Evolutionary conservation across 352 stramenopile genomes (phyloP).

Genomic region (Blastocystis sp.): DNA sequence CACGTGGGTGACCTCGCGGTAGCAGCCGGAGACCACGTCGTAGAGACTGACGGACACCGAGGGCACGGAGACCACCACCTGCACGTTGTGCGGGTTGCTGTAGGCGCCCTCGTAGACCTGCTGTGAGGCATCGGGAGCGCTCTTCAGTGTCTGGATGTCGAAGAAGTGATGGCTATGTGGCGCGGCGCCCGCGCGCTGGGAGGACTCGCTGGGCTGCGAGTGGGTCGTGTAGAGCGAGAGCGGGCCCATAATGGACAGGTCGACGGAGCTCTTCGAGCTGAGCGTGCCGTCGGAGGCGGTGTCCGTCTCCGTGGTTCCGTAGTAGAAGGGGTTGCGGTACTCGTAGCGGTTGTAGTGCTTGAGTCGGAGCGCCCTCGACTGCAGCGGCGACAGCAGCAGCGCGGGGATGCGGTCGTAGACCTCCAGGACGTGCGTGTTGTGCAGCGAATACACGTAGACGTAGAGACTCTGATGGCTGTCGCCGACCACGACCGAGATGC

Average conservation of each 20-base stretch:
- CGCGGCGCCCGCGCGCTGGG: neutral
- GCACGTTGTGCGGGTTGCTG: neutral
- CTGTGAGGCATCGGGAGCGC: neutral
- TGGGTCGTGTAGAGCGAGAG: neutral
- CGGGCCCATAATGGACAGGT: too few species aligned
- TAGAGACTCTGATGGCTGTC: neutral
- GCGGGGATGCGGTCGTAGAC: constrained; percentile 16
- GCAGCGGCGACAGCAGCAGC: constrained; percentile 18
- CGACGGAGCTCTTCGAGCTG: neutral
- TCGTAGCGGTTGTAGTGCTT: neutral
- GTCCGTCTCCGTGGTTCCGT: neutral
- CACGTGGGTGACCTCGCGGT: neutral
- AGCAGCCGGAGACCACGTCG: constrained; percentile 1
- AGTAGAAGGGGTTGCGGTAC: neutral
- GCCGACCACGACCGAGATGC: neutral
- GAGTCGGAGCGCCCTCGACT: neutral
- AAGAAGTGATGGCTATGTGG: constrained; percentile 19
- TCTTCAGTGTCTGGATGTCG: neutral
- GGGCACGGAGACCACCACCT: neutral
- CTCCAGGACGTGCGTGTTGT: constrained; percentile 15
- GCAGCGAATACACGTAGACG: constrained; percentile 10
- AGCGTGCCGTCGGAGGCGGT: neutral
- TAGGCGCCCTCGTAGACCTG: neutral
- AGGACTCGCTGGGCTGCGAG: neutral
- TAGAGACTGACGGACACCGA: constrained; percentile 38